These are phyloP conservation scores for Neophaeococcomyces mojaviensis DNA, from an alignment of 2,329 filamentous ascomycete genomes.

Conservation along the genomic window DNA sequence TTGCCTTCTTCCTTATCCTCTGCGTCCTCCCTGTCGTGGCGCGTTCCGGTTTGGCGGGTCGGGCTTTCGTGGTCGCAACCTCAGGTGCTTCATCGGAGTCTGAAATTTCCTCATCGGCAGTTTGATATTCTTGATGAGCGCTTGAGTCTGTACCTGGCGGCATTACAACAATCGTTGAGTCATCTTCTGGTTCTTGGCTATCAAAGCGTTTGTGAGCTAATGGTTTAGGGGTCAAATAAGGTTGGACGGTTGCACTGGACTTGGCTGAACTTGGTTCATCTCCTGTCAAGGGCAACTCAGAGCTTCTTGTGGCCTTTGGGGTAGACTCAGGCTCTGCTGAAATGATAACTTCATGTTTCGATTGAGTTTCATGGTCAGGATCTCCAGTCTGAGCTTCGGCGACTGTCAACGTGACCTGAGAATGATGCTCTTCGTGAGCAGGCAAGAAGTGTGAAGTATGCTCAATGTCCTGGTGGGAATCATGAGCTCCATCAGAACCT, in stretches of 20 bases:
- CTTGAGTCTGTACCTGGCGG: slow-evolving; percentile 3
- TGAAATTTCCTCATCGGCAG: slow-evolving; percentile 5
- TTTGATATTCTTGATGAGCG: slow-evolving; percentile 3
- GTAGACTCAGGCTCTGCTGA: slow-evolving; percentile 3
- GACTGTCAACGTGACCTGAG: not conserved
- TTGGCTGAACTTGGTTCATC: slow-evolving; percentile 1
- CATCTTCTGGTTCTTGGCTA: slow-evolving; percentile 11
- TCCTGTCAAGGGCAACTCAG: not conserved
- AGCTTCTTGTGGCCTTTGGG: not conserved
- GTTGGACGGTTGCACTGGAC: slow-evolving; percentile 1
- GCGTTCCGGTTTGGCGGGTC: not conserved
- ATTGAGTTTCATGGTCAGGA: not conserved
- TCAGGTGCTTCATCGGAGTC: slow-evolving; percentile 13
- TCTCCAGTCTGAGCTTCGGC: too few species aligned
- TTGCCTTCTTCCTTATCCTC: not conserved
- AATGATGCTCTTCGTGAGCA: not conserved
- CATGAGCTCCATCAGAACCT: not conserved
- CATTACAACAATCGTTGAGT: slow-evolving; percentile 5
- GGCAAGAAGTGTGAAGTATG: not conserved
- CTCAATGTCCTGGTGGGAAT: not conserved
- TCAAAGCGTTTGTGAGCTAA: slow-evolving; percentile 12
- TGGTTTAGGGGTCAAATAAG: slow-evolving; percentile 1
- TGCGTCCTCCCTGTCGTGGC: not conserved
- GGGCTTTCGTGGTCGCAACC: slow-evolving; percentile 9
- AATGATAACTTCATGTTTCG: not conserved